Percentiles rank a stretch among this genome's conserved stretches.
Conservation (phyloP, 331 rosid genomes). For the Dryas integrifolia region DNA sequence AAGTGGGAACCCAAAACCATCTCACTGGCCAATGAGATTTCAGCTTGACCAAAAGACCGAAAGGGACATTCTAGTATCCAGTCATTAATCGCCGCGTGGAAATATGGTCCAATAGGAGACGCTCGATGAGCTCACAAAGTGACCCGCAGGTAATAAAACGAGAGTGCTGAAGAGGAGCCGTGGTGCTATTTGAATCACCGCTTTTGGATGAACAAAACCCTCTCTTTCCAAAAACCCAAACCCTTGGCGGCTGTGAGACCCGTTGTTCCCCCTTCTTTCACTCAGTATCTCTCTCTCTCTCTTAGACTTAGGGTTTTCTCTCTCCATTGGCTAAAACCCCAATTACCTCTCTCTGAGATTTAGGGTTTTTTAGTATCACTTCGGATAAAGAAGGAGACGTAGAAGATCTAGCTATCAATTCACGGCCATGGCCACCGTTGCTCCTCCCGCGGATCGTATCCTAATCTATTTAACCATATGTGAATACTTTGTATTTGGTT, state of each 20-base stretch:
- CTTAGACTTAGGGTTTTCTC: constrained; percentile 34
- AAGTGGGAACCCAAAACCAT: not conserved
- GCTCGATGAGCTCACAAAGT: constrained; percentile 16
- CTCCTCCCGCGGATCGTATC: constrained; percentile 91
- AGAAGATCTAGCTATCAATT: constrained; percentile 47
- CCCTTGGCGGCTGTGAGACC: constrained; percentile 99
- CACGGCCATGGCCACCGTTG: constrained; percentile 70
- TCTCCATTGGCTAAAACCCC: constrained; percentile 42
- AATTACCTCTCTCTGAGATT: constrained; percentile 20
- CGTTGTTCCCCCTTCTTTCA: constrained; percentile 33
- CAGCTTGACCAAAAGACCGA: not conserved
- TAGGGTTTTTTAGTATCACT: constrained; percentile 21
- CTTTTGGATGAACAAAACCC: constrained; percentile 79
- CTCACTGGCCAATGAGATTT: constrained; percentile 28
- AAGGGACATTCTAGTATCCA: not conserved
- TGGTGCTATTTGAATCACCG: constrained; percentile 99
- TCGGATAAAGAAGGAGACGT: not conserved
- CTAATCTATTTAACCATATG: constrained; percentile 27
- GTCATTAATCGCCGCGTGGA: constrained; percentile 23
- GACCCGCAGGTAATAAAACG: constrained; percentile 51
- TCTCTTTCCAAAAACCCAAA: constrained; percentile 86
- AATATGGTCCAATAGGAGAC: not conserved
- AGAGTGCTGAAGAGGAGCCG: constrained; percentile 39
- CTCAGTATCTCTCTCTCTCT: constrained; percentile 17
- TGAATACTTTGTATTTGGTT: not conserved